Percentiles rank a stretch among this genome's conserved stretches.
Conservation (phyloP, 768 basidiomycete genomes). For the Naematelia aurantialba region DNA sequence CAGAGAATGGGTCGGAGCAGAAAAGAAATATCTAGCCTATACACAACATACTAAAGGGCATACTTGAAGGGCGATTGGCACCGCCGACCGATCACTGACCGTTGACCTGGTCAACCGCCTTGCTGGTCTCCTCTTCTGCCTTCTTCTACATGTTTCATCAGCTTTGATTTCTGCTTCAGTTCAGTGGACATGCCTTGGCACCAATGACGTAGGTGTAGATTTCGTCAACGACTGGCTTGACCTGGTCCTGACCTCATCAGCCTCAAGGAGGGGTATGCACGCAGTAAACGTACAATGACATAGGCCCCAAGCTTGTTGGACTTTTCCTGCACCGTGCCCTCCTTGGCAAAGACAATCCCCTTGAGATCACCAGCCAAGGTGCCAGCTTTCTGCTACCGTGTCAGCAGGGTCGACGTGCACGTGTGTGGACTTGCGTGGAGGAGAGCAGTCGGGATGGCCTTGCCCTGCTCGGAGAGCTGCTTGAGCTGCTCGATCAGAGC, state of each 20-base stretch:
- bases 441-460: slow-evolving; percentile 30
- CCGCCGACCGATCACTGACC: slow-evolving; percentile 11
- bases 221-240: slow-evolving; percentile 45
- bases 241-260: slow-evolving; percentile 33
- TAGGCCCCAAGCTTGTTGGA: slow-evolving; percentile 43
- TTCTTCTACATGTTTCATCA: slow-evolving; percentile 21
- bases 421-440: slow-evolving; percentile 25
- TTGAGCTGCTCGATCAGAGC: slow-evolving; percentile 42
- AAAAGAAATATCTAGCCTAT: not conserved
- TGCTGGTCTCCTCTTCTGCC: slow-evolving; percentile 25
- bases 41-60: slow-evolving; percentile 3
- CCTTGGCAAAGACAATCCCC: slow-evolving; percentile 41
- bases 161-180: not conserved
- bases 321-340: slow-evolving; percentile 40
- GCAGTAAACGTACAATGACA: slow-evolving; percentile 28
- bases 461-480: slow-evolving; percentile 37
- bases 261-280: not conserved
- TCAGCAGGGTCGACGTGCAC: slow-evolving; percentile 7
- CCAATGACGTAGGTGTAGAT: slow-evolving; percentile 44
- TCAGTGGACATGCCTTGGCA: slow-evolving; percentile 32
- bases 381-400: slow-evolving; percentile 20
- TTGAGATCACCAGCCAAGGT: slow-evolving; percentile 37
- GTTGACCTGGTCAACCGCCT: slow-evolving; percentile 27
- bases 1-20: not conserved
- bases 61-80: not conserved